Evolutionary conservation across 176 grass and related monocot genomes (phyloP).

Genomic region (Eleusine coracana): DNA sequence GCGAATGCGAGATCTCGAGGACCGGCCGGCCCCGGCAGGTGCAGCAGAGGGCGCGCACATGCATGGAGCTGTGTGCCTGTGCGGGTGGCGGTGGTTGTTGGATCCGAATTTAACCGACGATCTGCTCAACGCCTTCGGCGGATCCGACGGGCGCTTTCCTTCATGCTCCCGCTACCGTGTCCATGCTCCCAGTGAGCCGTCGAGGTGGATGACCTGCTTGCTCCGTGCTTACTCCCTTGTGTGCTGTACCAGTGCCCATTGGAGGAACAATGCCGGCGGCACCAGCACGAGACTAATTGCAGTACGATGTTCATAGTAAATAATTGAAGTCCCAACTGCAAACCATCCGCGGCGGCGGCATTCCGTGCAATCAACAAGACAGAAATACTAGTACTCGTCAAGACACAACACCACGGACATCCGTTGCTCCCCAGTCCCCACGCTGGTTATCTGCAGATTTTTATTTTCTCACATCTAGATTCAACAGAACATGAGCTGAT

Average conservation of each 20-base stretch:
- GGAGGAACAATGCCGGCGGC: neutral
- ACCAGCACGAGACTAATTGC: neutral
- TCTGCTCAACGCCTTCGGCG: neutral
- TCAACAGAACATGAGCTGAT: neutral
- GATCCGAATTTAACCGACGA: constrained; percentile 13
- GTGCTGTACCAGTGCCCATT: neutral
- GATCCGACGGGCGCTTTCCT: neutral
- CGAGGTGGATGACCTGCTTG: neutral
- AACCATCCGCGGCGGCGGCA: neutral
- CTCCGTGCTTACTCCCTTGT: no score
- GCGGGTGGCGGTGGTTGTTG: constrained; percentile 12
- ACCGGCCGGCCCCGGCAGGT: constrained; percentile 5
- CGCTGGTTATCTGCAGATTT: neutral
- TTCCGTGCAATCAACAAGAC: neutral
- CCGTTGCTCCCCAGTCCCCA: no score
- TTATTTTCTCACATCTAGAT: neutral
- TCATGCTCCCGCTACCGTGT: neutral
- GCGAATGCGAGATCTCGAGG: constrained; percentile 22
- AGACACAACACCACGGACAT: neutral
- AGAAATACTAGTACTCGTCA: no score
- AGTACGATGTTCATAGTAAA: neutral
- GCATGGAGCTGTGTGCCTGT: neutral
- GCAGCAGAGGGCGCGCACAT: neutral
- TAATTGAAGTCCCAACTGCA: neutral
- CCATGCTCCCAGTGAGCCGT: neutral